Base-by-base conservation (phyloP, 2,329 filamentous ascomycete genomes). In the Alternaria hordeiaustralica region DNA sequence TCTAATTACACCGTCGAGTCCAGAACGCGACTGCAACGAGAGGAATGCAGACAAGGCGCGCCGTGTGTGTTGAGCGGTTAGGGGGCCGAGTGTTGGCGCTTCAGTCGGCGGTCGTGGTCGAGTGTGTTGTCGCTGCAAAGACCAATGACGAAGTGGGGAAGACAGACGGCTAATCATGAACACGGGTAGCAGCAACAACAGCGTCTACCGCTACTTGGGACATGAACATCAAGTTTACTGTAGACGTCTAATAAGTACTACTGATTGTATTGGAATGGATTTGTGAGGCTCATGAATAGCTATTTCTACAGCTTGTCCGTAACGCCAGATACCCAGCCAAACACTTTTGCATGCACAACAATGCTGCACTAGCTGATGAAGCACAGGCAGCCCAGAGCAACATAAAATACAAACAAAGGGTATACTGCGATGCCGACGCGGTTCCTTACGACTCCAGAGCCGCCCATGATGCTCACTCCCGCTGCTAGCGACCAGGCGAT, bases 381-480 rank as follows among this genome's bases (percentile, higher is more conserved):
- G 86, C 96, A 99, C 64, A 99, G 87, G 79, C 94, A 97, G 57
- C 94, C 95, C 71, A 99, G 85, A 33, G 92, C 92, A 61, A 97
- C 84, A 81, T 99, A 99, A 82, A 98, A 99, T 53, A 98, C 91
- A 78, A 97, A 92, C 57, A 99, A 84, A 60, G 96, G 96, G 78
- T 96, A 99, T 21, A 99, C 94, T 18, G 96, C 96, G 76, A 99
- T 90, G 23, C 90, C 93, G 51, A 98, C 94, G 54, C 96, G 87
- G 82, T 98, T 97, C 84, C 94, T 94, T 67, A 99, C 90, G 47
- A 99, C 95, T 12, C 96, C 96, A 61, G 94, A 97, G 45, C 96
- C 96, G 30, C 95, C 94, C 58, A 99, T 85, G 72, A 99, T 98
- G 81, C 95, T 98, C 54, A 98, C 92, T 23, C 96, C 96, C 2